Evolutionary conservation across 202 grass and related monocot species (phyloP), one percentile per base, ranked within the genome.

Genomic region (Zoysia matrella): DNA sequence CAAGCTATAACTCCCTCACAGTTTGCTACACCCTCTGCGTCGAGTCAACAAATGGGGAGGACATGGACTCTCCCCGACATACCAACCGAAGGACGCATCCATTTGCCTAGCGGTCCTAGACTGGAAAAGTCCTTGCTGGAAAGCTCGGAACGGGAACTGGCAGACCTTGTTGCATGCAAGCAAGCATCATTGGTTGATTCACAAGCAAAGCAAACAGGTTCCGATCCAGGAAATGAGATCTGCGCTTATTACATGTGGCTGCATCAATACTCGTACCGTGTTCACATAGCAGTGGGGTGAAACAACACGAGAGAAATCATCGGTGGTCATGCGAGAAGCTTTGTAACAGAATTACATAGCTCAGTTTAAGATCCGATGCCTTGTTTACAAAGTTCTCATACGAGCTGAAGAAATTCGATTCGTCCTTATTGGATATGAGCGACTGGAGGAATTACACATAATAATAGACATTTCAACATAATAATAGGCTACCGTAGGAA

Each of bases 381-480:
- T 22, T 22, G 22, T 56, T 70, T 79, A 83, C 74, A 90, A 83
- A 90, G 83, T 79, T 80, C 69, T 86, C 83, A 42, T 65, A 46
- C 4, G 70, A 83, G 84, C 88, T 83, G 52, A 70, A 69, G 56
- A 83, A 80, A 75, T 75, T 75, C n/a, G 49, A 42, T 74, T 78
- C 84, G 75, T 80, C 64, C 75, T 83, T 90, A 88, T 85, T 91
- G 77, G 68, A 91, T 87, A 87, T 91, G 73, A 88, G 76, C 71
- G 77, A 68, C 39, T 73, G 85, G 84, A 91, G 22, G 22, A 22
- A 22, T 22, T 22, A 22, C 22, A 22, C 22, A 22, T 22, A 22
- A 22, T 22, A 22, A 94, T 94, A 84, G 75, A 92, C 87, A 87
- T 94, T 86, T 86, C 52, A 91, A 74, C 71, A 72, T 84, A 62